Conservation (phyloP, 78 protist species). For the Capsaspora owczarzaki region DNA sequence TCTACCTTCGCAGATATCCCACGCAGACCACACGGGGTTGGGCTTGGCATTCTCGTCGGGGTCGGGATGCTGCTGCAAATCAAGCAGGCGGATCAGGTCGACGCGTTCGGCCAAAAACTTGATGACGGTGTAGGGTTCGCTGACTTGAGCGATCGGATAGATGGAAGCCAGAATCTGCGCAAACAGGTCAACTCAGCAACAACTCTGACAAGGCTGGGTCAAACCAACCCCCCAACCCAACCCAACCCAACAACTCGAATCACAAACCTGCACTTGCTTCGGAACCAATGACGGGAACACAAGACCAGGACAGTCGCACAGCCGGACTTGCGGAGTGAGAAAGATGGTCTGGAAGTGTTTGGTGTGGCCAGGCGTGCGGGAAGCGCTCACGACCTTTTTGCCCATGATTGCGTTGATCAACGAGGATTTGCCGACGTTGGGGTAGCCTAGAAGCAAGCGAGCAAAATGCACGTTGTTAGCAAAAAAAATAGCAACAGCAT, state of each 20-base stretch:
- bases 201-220: neutral
- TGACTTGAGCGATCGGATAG: constrained; percentile 16
- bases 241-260: neutral
- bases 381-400: constrained; percentile 25
- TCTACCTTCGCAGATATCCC: neutral
- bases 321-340: constrained; percentile 1
- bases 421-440: constrained; percentile 57
- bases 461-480: neutral
- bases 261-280: constrained; percentile 11
- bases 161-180: constrained; percentile 1
- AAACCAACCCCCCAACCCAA: neutral
- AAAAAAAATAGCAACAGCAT: neutral
- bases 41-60: neutral
- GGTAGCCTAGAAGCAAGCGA: constrained; percentile 41
- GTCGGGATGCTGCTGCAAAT: neutral
- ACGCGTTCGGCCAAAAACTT: constrained; percentile 6
- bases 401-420: constrained; percentile 52
- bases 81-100: neutral
- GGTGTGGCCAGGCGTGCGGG: constrained; percentile 73
- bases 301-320: constrained; percentile 48
- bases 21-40: neutral
- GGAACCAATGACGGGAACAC: constrained; percentile 27
- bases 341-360: constrained; percentile 54
- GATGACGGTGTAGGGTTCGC: constrained; percentile 15
- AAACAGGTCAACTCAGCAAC: neutral